Conservation (phyloP, 2,329 filamentous ascomycete species). For the Sclerotinia spermophila region DNA sequence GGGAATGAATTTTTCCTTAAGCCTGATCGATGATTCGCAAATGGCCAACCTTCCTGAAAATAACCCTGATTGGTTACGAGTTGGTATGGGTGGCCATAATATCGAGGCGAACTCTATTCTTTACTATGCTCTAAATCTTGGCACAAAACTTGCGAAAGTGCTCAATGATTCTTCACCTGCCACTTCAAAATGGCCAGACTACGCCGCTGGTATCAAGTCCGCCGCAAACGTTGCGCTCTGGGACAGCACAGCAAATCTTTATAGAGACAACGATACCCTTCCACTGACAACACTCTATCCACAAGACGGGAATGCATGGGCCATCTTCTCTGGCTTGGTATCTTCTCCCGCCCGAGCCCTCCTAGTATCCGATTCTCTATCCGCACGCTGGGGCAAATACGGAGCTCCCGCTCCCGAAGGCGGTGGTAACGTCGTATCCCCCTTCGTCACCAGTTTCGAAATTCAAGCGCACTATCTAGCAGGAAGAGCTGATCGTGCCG, state of each 20-base stretch:
- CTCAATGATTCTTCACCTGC: conserved; percentile 34
- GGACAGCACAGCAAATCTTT: conserved; percentile 27
- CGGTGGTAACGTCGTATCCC: conserved; percentile 51
- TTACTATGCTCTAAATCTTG: conserved; percentile 37
- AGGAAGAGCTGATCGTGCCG: conserved; percentile 46
- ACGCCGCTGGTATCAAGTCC: conserved; percentile 19
- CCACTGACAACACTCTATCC: conserved; percentile 52
- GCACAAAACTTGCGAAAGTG: conserved; percentile 43
- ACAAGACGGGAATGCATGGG: conserved; percentile 58
- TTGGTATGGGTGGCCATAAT: conserved; percentile 36
- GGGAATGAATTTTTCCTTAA: conserved; percentile 45
- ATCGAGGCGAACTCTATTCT: conserved; percentile 35
- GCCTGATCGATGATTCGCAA: conserved; percentile 43
- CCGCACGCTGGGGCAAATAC: conserved; percentile 48
- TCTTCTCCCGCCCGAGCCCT: conserved; percentile 38
- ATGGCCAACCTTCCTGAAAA: conserved; percentile 33
- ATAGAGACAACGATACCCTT: conserved; percentile 42
- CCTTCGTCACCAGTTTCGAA: conserved; percentile 57
- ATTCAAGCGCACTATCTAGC: conserved; percentile 53
- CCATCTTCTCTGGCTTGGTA: conserved; percentile 39
- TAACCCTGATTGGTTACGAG: conserved; percentile 33
- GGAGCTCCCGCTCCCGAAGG: conserved; percentile 55
- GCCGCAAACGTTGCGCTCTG: conserved; percentile 19
- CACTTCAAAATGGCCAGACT: not conserved
- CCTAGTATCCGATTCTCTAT: conserved; percentile 32